A percentile compares a stretch with the other conserved stretches of the same genome.
Evolutionary conservation across 2,329 filamentous ascomycete genomes (phyloP).

Genomic region (Talaromyces sp.): DNA sequence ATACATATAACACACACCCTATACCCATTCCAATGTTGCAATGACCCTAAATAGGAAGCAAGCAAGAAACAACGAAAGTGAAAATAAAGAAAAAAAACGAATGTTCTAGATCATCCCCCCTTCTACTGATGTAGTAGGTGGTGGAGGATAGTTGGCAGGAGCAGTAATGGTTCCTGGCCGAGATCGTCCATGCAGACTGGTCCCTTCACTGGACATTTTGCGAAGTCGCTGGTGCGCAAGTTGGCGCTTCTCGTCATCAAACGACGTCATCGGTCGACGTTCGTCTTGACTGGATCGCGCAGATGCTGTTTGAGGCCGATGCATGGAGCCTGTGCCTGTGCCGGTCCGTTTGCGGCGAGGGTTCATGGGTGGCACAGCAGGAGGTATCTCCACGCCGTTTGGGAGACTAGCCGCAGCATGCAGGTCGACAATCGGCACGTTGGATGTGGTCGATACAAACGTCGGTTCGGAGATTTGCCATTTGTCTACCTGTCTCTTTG

Average conservation of each 20-base stretch:
- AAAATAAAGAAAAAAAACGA: not conserved
- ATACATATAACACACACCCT: not conserved
- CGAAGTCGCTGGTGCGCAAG: conserved; percentile 35
- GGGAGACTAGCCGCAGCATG: conserved; percentile 52
- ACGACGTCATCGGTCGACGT: conserved; percentile 35
- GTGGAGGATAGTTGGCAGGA: conserved; percentile 24
- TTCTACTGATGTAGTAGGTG: conserved; percentile 25
- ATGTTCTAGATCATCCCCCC: conserved; percentile 34
- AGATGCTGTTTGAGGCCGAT: conserved; percentile 28
- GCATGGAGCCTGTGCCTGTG: conserved; percentile 37
- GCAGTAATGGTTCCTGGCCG: conserved; percentile 34
- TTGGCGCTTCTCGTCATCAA: conserved; percentile 41
- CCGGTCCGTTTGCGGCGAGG: conserved; percentile 52
- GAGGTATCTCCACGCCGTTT: conserved; percentile 48
- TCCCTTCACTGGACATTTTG: conserved; percentile 49
- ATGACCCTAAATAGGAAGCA: not conserved
- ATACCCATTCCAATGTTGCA: not conserved
- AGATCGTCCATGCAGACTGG: conserved; percentile 43
- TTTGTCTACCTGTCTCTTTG: conserved; percentile 58
- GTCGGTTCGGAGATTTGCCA: conserved; percentile 59
- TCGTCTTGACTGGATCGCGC: conserved; percentile 26
- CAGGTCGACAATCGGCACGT: conserved; percentile 55
- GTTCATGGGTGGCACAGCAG: conserved; percentile 56
- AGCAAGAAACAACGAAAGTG: not conserved
- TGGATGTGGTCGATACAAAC: conserved; percentile 50